Conservation (phyloP, 2,329 filamentous ascomycete genomes). For the Annulohypoxylon truncatum region DNA sequence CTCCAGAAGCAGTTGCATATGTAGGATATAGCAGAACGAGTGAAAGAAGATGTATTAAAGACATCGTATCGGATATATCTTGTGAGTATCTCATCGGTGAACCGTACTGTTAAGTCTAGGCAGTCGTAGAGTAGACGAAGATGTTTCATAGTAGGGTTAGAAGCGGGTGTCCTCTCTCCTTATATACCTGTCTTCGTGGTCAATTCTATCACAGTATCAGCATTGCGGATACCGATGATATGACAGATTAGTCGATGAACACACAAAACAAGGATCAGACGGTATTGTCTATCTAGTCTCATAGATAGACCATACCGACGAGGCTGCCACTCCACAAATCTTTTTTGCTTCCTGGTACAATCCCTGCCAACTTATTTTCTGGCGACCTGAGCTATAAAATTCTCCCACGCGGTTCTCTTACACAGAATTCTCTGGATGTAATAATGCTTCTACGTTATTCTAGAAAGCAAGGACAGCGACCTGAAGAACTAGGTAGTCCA, state of each 20-base stretch:
- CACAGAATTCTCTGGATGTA: not conserved
- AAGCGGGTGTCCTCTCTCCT: conserved; percentile 8
- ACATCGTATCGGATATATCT: conserved; percentile 11
- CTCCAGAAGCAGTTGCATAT: conserved; percentile 1
- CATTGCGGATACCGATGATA: not conserved
- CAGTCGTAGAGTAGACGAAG: not conserved
- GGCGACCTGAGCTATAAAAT: not conserved
- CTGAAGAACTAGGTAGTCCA: conserved; percentile 1
- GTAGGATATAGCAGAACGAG: conserved; percentile 19
- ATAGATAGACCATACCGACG: conserved; percentile 21
- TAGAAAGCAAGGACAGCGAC: conserved; percentile 16
- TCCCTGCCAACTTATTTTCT: conserved; percentile 3
- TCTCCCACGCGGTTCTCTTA: conserved; percentile 15
- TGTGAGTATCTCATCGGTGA: not conserved
- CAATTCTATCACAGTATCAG: not conserved
- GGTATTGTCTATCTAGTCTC: conserved; percentile 1
- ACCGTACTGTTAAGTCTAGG: not conserved
- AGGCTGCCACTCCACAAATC: conserved; percentile 11
- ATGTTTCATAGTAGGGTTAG: not conserved
- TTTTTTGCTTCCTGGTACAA: conserved; percentile 1
- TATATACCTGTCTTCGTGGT: conserved; percentile 19
- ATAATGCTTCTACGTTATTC: conserved; percentile 21
- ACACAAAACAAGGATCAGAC: conserved; percentile 12
- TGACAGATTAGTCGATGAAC: not conserved
- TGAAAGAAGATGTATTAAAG: not conserved